phyloP scores from a whole-genome alignment of 1,284 basidiomycete genomes.

The Phlebopus sp. region DNA sequence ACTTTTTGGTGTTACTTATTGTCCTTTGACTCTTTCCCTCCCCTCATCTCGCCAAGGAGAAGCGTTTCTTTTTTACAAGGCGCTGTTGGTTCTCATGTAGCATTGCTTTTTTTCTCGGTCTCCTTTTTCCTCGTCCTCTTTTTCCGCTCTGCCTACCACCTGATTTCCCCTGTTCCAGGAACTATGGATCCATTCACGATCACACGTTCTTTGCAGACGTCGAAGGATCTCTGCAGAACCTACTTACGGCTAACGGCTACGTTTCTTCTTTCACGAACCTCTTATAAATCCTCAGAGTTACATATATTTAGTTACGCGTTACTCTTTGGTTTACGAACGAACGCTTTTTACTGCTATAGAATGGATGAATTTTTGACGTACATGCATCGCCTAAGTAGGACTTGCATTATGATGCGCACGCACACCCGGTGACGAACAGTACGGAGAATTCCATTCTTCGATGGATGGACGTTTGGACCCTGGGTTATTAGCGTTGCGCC shows the following conservation, averaged over 20 bases:
- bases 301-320: slow-evolving; percentile 14
- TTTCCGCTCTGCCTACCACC: no score
- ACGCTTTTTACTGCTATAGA: not conserved
- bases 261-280: no score
- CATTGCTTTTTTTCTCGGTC: slow-evolving; percentile 26
- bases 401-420: no score
- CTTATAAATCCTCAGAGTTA: no score
- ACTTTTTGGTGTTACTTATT: slow-evolving; percentile 33
- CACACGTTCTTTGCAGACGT: slow-evolving; percentile 24
- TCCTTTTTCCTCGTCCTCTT: slow-evolving; percentile 11
- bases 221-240: slow-evolving; percentile 27
- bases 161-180: no score
- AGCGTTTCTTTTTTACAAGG: slow-evolving; percentile 18
- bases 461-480: no score
- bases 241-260: no score
- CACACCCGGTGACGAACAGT: no score
- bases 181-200: slow-evolving; percentile 12
- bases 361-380: no score
- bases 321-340: slow-evolving; percentile 15
- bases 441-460: no score
- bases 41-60: slow-evolving; percentile 22
- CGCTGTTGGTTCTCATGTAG: slow-evolving; percentile 33
- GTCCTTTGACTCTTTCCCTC: slow-evolving; percentile 27
- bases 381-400: no score
- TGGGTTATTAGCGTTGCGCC: no score